These are phyloP conservation scores for Coffea humblotiana DNA, from an alignment of 305 asterid species.

Conservation along the genomic window DNA sequence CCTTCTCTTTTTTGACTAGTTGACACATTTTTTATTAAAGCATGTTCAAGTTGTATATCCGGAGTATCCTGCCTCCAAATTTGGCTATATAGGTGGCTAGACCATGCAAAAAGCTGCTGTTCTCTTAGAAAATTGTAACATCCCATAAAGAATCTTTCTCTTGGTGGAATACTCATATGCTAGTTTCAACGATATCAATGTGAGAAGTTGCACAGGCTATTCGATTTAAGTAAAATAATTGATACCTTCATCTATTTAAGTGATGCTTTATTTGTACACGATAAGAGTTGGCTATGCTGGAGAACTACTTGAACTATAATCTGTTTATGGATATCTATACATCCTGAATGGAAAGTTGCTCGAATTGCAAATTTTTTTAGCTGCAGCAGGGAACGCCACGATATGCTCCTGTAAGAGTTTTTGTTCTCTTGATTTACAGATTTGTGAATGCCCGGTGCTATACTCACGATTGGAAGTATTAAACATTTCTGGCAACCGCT, in stretches of 20 bases:
- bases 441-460: constrained; percentile 75
- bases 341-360: background rate
- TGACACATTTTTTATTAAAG: background rate
- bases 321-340: background rate
- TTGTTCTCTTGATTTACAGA: constrained; percentile 41
- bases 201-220: background rate
- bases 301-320: background rate
- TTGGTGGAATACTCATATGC: too few species aligned
- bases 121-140: background rate
- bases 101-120: background rate
- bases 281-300: background rate
- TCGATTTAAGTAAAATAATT: background rate
- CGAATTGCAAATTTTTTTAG: background rate
- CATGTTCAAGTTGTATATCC: background rate
- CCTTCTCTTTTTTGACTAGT: too few species aligned
- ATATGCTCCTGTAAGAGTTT: constrained; percentile 14
- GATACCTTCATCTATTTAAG: background rate
- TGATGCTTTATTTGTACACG: background rate
- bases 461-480: constrained; percentile 84
- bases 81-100: background rate
- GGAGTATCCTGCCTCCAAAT: background rate
- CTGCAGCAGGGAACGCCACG: background rate
- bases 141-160: background rate
- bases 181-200: too few species aligned
- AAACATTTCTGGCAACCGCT: constrained; percentile 78